Percentiles rank a stretch among this genome's conserved stretches.
phyloP scores from a whole-genome alignment of 2,329 filamentous ascomycete genomes.

The Colletotrichum tofieldiae region DNA sequence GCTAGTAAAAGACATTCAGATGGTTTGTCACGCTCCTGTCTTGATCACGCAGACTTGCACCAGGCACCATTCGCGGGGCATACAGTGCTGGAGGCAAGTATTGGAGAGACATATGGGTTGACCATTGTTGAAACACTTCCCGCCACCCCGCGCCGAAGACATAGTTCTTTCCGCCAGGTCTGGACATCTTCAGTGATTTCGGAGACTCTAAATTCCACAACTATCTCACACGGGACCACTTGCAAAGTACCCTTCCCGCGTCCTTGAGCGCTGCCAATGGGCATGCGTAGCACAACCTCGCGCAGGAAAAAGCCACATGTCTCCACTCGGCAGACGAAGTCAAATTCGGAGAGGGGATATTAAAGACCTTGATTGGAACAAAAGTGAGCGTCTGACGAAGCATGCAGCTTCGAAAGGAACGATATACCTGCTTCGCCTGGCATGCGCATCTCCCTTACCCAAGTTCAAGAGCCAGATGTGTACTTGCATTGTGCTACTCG shows the following conservation, averaged over 20 bases:
- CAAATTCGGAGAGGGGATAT: background rate
- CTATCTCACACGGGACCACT: constrained; percentile 16
- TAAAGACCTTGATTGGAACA: background rate
- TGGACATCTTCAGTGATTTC: background rate
- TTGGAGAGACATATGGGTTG: background rate
- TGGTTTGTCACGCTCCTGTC: constrained; percentile 21
- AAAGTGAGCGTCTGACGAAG: background rate
- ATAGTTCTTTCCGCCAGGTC: background rate
- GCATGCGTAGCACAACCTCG: background rate
- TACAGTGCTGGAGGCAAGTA: background rate
- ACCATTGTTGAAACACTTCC: background rate
- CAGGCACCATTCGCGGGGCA: constrained; percentile 1
- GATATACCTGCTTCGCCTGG: background rate
- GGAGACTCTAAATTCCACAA: background rate
- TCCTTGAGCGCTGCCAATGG: background rate
- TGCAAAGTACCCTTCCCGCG: background rate
- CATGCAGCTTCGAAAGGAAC: background rate
- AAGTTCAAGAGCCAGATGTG: background rate
- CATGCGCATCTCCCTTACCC: background rate
- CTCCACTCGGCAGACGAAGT: background rate
- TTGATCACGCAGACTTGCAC: background rate
- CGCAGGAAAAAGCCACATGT: background rate
- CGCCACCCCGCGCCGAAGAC: background rate
- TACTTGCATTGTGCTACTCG: background rate
- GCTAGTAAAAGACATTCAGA: background rate